These are phyloP conservation scores for Monosporascus sp. DNA, from an alignment of 2,329 filamentous ascomycete genomes.

Conservation along the genomic window DNA sequence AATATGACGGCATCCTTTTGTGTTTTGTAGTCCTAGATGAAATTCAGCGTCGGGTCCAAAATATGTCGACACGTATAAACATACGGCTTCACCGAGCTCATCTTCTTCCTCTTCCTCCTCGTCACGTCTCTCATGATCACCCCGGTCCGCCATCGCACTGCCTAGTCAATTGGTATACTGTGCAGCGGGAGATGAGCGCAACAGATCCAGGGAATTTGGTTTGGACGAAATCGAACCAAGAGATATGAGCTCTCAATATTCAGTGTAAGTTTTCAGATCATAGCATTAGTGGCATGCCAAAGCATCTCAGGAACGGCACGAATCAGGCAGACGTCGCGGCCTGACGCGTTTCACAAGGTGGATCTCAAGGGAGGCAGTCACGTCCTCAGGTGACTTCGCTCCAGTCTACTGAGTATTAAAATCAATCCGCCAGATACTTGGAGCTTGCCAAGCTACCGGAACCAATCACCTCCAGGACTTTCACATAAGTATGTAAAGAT, in stretches of 20 bases:
- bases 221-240: not conserved
- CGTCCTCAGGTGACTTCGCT: constrained; percentile 23
- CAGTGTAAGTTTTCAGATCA: not conserved
- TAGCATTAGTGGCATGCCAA: not conserved
- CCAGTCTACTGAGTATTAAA: not conserved
- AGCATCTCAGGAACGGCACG: not conserved
- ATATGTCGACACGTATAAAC: constrained; percentile 10
- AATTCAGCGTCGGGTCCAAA: constrained; percentile 4
- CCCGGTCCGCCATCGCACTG: constrained; percentile 18
- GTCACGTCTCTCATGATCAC: constrained; percentile 47
- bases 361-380: constrained; percentile 10
- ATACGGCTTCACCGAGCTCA: constrained; percentile 60
- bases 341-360: constrained; percentile 12
- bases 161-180: not conserved
- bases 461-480: too few relatives aligned
- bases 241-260: too few relatives aligned
- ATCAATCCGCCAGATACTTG: too few relatives aligned
- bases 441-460: too few relatives aligned
- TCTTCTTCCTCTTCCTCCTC: constrained; percentile 66
- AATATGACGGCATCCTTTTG: constrained; percentile 98
- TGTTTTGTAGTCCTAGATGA: constrained; percentile 71
- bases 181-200: not conserved
- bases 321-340: constrained; percentile 23
- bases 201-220: not conserved
- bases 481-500: too few relatives aligned